phyloP scores from a whole-genome alignment of 208 protist species.

The Leishmania tarentolae region DNA sequence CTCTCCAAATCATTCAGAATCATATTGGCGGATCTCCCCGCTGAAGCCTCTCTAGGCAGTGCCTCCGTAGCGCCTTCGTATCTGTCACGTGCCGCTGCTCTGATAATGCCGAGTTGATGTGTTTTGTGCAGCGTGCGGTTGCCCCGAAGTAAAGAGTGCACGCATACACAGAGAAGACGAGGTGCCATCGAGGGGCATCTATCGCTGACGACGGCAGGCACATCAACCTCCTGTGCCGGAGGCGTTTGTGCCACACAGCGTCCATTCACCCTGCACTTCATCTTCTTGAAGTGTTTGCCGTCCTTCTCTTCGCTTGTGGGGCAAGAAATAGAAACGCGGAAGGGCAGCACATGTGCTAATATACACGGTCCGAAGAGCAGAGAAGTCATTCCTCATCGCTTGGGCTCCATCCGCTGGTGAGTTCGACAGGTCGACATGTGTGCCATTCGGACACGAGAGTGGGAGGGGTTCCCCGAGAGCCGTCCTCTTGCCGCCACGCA shows the following conservation, averaged over 20 bases:
- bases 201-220: not conserved
- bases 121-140: not conserved
- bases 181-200: not conserved
- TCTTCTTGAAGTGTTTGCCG: not conserved
- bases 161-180: not conserved
- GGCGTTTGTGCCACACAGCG: not conserved
- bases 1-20: not conserved
- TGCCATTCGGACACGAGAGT: not conserved
- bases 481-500: conserved; percentile 12
- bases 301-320: not conserved
- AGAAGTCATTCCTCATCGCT: not conserved
- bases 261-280: not conserved
- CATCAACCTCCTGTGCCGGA: not conserved
- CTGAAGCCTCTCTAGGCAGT: not conserved
- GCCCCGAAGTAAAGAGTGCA: not conserved
- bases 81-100: not conserved
- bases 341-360: not conserved
- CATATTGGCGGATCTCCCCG: not conserved
- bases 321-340: not conserved
- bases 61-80: not conserved
- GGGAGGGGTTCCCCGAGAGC: not conserved
- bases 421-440: not conserved
- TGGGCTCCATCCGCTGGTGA: not conserved
- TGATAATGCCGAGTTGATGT: too few species aligned
- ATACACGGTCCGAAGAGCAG: not conserved